Conservation (phyloP, 495 filamentous ascomycete genomes). For the Podospora tetraspora region DNA sequence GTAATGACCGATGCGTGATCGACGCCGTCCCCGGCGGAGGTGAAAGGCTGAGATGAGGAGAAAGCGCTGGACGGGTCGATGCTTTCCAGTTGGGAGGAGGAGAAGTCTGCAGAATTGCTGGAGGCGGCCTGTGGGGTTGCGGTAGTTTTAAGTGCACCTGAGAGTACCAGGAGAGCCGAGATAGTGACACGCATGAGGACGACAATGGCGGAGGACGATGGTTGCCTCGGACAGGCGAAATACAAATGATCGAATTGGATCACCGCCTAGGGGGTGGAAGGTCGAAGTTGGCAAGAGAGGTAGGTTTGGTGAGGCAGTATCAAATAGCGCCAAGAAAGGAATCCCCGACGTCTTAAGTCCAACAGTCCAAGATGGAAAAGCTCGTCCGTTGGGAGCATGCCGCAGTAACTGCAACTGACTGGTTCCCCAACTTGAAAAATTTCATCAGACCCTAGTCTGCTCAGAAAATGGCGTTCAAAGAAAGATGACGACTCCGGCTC, state of each 20-base stretch:
- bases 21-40: neutral
- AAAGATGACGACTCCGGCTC: slow-evolving; percentile 1
- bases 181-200: neutral
- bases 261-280: neutral
- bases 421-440: too few species aligned
- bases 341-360: too few species aligned
- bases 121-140: neutral
- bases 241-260: neutral
- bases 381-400: neutral
- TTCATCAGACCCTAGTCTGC: neutral
- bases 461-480: neutral
- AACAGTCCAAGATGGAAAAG: neutral
- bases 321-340: too few species aligned
- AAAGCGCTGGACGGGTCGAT: neutral
- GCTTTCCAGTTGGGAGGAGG: neutral
- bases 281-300: neutral
- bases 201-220: neutral
- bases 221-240: neutral
- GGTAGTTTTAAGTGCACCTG: neutral
- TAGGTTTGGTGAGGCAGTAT: neutral
- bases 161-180: neutral
- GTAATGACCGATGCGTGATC: neutral
- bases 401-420: neutral
- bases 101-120: neutral
- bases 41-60: too few species aligned